Conservation (phyloP, 768 basidiomycete genomes). For the Lactarius deliciosus region DNA sequence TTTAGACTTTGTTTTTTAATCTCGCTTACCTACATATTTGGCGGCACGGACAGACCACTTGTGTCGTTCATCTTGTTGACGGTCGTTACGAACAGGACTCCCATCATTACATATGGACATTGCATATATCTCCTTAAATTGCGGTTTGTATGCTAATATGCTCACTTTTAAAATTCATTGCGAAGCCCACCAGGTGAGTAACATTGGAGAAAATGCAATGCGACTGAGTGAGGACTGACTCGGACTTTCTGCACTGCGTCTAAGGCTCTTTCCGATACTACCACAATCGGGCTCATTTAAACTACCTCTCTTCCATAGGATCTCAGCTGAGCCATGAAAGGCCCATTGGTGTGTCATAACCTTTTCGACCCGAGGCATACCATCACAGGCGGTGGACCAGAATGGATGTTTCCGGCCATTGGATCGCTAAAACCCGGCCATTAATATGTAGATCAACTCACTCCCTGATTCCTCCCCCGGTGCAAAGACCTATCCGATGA, state of each 20-base stretch:
- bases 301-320: background rate
- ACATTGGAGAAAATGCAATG: background rate
- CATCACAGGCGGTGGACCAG: background rate
- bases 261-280: background rate
- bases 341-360: background rate
- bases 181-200: background rate
- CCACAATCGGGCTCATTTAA: background rate
- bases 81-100: slow-evolving; percentile 15
- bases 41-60: slow-evolving; percentile 15
- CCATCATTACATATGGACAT: slow-evolving; percentile 14
- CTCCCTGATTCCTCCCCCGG: background rate
- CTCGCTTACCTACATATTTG: slow-evolving; percentile 12
- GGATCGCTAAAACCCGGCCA: background rate
- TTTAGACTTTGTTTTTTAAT: slow-evolving; percentile 21
- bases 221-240: background rate
- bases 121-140: slow-evolving; percentile 20
- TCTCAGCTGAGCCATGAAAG: background rate
- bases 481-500: background rate
- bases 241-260: background rate
- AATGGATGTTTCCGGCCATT: background rate
- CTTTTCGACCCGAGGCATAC: no score
- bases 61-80: slow-evolving; percentile 17
- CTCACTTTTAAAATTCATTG: background rate
- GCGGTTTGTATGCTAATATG: background rate
- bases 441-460: background rate